Evolutionary conservation across 768 basidiomycete species (phyloP), one percentile per base, ranked within the genome.

Genomic region (Hemileccinum rubropunctum): DNA sequence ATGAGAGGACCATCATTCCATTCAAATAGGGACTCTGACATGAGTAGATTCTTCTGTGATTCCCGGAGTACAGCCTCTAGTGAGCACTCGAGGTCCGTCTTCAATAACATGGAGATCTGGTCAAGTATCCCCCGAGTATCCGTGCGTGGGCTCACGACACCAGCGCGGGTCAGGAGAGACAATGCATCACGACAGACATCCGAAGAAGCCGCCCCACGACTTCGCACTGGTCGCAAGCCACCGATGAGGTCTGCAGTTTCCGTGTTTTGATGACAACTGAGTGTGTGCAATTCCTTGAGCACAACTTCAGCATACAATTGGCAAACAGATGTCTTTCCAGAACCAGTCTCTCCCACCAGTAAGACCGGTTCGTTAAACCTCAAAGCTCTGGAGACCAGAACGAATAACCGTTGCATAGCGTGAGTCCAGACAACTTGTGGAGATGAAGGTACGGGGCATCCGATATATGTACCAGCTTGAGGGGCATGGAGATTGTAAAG

Each of bases 1-100:
- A 99, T 81, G 28, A 99, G 79, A n/a, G 97, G 95, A 2, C 97
- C 97, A 60, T 98, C 92, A 53, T 88, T 82, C 97, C 97, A 99
- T 64, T 97, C 90, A 62, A 99, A 98, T 36, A 98, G 82, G 0
- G 89, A 82, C n/a, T 80, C 76, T 0, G 84, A 71, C 23, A 73
- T 73, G 43, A 74, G 64, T 3, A 87, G 61, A 18, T 73, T 74
- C 12, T 64, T 69, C 28, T 74, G 78, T 11, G 79, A 65, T 4
- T 71, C 70, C 36, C 68, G 65, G 9, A 87, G 57, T 21, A 66
- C 65, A 4, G 57, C 41, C 18, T 58, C 66, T 27, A 65, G 47
- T 6, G 69, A 60, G 2, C 62, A 35, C 27, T 73, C 65, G 5
- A 81, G 44, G 26, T 58, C 48, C 4, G 56, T 55, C 49, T 50